Base-by-base conservation (phyloP, 768 basidiomycete species). In the Cyclocybe cylindracea region DNA sequence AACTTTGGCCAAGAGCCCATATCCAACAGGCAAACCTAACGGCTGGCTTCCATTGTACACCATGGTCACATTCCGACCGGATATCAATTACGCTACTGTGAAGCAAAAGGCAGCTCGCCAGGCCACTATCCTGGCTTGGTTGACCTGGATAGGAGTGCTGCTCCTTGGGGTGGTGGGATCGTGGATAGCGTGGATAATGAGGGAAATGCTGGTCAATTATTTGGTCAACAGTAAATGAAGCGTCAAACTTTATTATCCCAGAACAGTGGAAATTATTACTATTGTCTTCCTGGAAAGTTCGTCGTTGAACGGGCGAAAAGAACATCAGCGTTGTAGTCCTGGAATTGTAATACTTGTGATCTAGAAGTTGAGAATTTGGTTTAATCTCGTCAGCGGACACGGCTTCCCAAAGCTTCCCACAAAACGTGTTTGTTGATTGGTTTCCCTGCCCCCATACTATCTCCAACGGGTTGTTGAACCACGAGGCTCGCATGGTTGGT, bases 61-160 rank as follows among this genome's bases (percentile, higher is more conserved):
- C 33, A 97, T 98, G 95, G 88, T 97, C 58, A 98, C 96, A 39
- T 99, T 99, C 75, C 83, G 96, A 38, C 92, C 94, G 45, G 96
- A 98, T 70, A 84, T 99, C 61, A 87, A 86, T 66, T 99, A 99
- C 66, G 84, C 86, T 50, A 85, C 84, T 44, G 95, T 87, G 16
- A 80, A 82, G 66, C 78, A 75, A 64, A 86, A 84, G 68, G 87
- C 87, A 50, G 75, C 70, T 54, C 72, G 77, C 65, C 96, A 99
- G 72, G 73, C 79, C n/a, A 68, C 65, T 31, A 76, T 91, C 47
- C 72, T 98, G 55, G 67, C 72, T 46, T 64, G 68, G 44, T 63
- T 77, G 10, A 80, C 77, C 18, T 79, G 80, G 76, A 63, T 75
- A 59, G 80, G 79, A 48, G 70, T 77, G 53, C 67, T 66, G 41